Base-by-base conservation (phyloP, 2,329 filamentous ascomycete species). In the Arachnomyces sp. region DNA sequence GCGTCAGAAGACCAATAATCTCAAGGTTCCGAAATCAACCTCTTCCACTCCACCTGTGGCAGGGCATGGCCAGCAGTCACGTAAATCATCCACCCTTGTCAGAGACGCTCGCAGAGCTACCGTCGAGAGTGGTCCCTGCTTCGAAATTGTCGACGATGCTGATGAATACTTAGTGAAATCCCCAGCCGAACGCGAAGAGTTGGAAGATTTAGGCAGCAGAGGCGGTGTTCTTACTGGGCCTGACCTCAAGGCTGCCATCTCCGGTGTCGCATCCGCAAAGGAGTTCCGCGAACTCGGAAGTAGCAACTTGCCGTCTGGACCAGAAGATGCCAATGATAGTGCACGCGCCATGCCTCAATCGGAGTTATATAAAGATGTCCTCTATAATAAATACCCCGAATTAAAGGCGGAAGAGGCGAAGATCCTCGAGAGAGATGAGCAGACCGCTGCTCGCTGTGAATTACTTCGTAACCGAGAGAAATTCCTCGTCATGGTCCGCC, bases 281-380 rank as follows among this genome's bases (percentile, higher is more conserved):
- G 61, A 67, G 36, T 69, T 70, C 40, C 62, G 62, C 34, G 60
- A 51, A 47, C 50, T 69, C 4, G 67, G 67, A 29, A 52, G 65
- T 21, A 54, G 49, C 15, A 60, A 66, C 18, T 44, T 67, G 17
- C 54, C 62, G 3, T 52, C 57, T 12, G 52, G 61, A 12, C 51
- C 52, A 6, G 39, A 39, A 18, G 43, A 49, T 29, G 43, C 52
- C 4, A 42, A 51, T 17, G 46, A 41, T 31, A 45, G 51, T 31
- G n/a, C n/a, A n/a, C n/a, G n/a, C n/a, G n/a, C n/a, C n/a, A n/a
- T n/a, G n/a, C n/a, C n/a, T n/a, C n/a, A n/a, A n/a, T n/a, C n/a
- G n/a, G n/a, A n/a, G n/a, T 43, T 13, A 38, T n/a, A n/a, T 9
- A 25, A 25, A 25, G 21, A 25, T 5, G 21, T 5, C 21, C 9